Conservation (phyloP, 2,329 filamentous ascomycete genomes). For the Didymella pinodella region DNA sequence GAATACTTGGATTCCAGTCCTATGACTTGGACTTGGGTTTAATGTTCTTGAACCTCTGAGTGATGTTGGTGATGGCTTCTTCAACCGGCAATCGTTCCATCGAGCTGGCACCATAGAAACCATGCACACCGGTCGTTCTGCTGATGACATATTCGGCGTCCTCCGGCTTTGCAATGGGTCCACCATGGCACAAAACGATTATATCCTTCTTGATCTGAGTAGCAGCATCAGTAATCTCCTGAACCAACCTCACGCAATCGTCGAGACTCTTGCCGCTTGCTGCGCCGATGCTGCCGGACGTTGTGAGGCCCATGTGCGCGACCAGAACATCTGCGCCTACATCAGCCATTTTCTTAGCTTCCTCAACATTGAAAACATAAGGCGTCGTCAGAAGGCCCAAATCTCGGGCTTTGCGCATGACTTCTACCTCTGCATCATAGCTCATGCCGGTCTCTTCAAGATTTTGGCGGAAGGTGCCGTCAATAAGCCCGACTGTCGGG, state of each 20-base stretch:
- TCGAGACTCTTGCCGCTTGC: slow-evolving; percentile 68
- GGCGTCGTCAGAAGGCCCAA: slow-evolving; percentile 72
- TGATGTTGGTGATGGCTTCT: slow-evolving; percentile 67
- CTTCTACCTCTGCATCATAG: slow-evolving; percentile 71
- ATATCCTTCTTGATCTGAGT: slow-evolving; percentile 64
- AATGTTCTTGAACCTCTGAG: slow-evolving; percentile 61
- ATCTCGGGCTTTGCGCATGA: slow-evolving; percentile 67
- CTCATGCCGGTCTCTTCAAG: slow-evolving; percentile 78
- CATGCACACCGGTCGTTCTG: slow-evolving; percentile 69
- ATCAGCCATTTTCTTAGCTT: slow-evolving; percentile 67
- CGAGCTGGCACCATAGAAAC: slow-evolving; percentile 74
- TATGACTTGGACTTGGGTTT: slow-evolving; percentile 5
- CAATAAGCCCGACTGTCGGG: slow-evolving; percentile 74
- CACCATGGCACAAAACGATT: slow-evolving; percentile 74
- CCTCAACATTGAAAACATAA: slow-evolving; percentile 71
- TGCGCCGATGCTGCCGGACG: slow-evolving; percentile 70
- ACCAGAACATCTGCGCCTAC: slow-evolving; percentile 74
- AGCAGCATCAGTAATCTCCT: slow-evolving; percentile 70
- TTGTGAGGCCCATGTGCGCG: slow-evolving; percentile 73
- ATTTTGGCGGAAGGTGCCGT: slow-evolving; percentile 71
- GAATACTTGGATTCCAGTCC: too few relatives aligned
- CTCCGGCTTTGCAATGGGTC: slow-evolving; percentile 69
- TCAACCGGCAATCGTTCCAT: slow-evolving; percentile 76
- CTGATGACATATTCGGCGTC: slow-evolving; percentile 70
- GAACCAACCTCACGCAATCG: slow-evolving; percentile 68